Percentiles rank a stretch among this genome's conserved stretches.
phyloP scores from a whole-genome alignment of 305 asterid species.

The Solanum chacoense region DNA sequence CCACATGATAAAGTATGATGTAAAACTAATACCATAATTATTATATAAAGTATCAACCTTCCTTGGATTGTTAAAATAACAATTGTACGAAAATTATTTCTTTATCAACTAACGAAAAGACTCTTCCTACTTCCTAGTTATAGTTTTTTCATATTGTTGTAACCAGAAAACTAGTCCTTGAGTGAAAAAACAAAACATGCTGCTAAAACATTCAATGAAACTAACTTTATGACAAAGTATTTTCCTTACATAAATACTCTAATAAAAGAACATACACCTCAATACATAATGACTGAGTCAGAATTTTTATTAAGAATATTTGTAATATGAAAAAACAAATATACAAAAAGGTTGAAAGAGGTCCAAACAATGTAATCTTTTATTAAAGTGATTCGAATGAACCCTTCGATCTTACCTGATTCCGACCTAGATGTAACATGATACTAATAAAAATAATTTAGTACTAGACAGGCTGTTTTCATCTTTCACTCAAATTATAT shows the following conservation, averaged over 20 bases:
- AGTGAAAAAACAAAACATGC: not conserved
- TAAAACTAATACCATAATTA: too few relatives aligned
- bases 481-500: not conserved
- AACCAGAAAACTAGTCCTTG: not conserved
- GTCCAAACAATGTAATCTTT: not conserved
- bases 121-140: not conserved
- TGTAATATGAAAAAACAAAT: fast-evolving
- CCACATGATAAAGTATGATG: not conserved
- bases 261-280: not conserved
- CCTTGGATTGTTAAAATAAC: not conserved
- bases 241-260: not conserved
- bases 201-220: not conserved
- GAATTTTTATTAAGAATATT: too few relatives aligned
- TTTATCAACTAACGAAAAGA: not conserved
- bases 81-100: not conserved
- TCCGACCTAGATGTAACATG: not conserved
- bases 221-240: not conserved
- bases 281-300: not conserved
- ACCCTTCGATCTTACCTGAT: not conserved
- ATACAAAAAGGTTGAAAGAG: fast-evolving
- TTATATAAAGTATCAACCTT: not conserved
- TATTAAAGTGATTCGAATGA: fast-evolving
- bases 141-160: not conserved
- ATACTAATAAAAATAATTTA: not conserved
- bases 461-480: constrained; percentile 12